Percentiles rank a stretch among this genome's conserved stretches.
phyloP scores from a whole-genome alignment of 2,329 filamentous ascomycete genomes.

The Apiospora phragmitis region DNA sequence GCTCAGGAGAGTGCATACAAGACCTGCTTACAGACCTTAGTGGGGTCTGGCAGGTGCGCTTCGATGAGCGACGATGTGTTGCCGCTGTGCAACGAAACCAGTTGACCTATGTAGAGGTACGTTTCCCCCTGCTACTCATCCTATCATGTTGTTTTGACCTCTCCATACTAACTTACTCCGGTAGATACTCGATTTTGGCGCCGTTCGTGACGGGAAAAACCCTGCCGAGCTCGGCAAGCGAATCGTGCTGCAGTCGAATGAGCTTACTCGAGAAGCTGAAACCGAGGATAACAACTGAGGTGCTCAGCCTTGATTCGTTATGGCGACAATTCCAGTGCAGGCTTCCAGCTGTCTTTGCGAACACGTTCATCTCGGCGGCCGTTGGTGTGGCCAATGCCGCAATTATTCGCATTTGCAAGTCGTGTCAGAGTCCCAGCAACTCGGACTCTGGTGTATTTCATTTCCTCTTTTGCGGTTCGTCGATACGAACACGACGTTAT shows the following conservation, averaged over 20 bases:
- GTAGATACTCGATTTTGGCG: constrained; percentile 96
- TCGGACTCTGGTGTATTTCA: background rate
- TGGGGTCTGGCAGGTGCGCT: constrained; percentile 99
- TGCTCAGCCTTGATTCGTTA: background rate
- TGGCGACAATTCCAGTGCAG: too few relatives aligned
- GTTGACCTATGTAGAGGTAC: constrained; percentile 93
- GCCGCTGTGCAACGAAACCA: constrained; percentile 92
- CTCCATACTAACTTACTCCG: constrained; percentile 23
- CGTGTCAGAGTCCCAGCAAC: background rate
- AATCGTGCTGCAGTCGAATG: constrained; percentile 63
- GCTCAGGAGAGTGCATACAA: constrained; percentile 86
- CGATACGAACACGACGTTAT: background rate
- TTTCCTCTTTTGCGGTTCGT: background rate
- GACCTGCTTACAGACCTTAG: constrained; percentile 91
- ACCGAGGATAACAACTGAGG: background rate
- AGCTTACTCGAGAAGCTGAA: constrained; percentile 43
- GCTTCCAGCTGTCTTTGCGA: too few relatives aligned
- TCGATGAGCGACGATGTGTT: constrained; percentile 92
- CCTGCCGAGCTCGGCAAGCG: constrained; percentile 76
- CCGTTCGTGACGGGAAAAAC: constrained; percentile 82
- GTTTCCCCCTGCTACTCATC: constrained; percentile 28
- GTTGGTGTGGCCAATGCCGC: background rate
- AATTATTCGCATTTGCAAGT: background rate
- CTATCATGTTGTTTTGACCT: background rate
- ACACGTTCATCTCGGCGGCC: too few relatives aligned